phyloP scores from a whole-genome alignment of 2,329 filamentous ascomycete genomes.

The Trichoderma sp. region DNA sequence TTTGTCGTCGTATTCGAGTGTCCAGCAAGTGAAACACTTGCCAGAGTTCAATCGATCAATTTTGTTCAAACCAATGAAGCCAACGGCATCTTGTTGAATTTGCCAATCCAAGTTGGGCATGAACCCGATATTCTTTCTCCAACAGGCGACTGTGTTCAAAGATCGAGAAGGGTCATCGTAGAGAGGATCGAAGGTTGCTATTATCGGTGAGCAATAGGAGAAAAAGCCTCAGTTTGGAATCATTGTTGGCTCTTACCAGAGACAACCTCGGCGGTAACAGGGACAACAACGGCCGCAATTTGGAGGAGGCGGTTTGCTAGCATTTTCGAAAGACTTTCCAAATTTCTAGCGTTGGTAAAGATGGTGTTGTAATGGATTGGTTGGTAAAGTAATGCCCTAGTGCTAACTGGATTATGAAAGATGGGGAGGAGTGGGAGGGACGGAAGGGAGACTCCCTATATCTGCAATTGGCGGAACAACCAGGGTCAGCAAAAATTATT shows the following conservation, averaged over 20 bases:
- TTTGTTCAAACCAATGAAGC: not conserved
- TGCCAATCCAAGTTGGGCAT: conserved; percentile 6
- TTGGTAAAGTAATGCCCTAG: not conserved
- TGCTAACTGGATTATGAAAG: not conserved
- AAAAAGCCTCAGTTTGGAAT: not conserved
- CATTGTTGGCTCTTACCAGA: not conserved
- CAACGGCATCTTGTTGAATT: conserved; percentile 1
- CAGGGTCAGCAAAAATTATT: not conserved
- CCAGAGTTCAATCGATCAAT: not conserved
- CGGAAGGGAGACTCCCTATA: not conserved
- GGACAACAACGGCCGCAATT: not conserved
- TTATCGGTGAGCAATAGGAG: not conserved
- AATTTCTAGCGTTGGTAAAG: not conserved
- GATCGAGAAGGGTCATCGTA: conserved; percentile 1
- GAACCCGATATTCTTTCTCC: conserved; percentile 1
- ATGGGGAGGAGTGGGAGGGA: not conserved
- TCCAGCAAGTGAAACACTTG: not conserved
- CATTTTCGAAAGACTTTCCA: not conserved
- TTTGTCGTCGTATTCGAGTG: not conserved
- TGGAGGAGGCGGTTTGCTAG: not conserved
- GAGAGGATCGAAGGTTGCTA: not conserved
- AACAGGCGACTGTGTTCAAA: not conserved
- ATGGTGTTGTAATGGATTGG: not conserved
- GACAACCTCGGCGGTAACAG: not conserved
- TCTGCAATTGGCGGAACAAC: not conserved